These are phyloP conservation scores for Boletus coffeatus DNA, from an alignment of 1,284 basidiomycete genomes.

Conservation along the genomic window DNA sequence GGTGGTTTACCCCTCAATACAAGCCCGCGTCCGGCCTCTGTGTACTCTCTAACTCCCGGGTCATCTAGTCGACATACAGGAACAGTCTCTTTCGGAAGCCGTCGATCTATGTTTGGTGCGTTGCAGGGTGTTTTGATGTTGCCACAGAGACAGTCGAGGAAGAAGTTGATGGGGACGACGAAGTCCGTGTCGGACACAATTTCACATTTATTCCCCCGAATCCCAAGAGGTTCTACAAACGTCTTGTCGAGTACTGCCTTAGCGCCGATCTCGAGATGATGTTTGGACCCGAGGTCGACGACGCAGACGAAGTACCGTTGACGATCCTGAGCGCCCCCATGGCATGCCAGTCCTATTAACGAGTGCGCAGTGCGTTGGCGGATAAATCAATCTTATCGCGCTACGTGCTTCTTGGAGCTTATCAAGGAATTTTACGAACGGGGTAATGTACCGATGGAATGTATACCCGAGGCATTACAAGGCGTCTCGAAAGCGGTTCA, in stretches of 20 bases:
- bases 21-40: slow-evolving; percentile 47
- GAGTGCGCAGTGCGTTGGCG: slow-evolving; percentile 91
- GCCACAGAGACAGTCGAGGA: slow-evolving; percentile 38
- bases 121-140: slow-evolving; percentile 26
- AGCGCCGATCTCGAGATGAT: slow-evolving; percentile 86
- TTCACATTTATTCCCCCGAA: slow-evolving; percentile 92
- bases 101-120: slow-evolving; percentile 47
- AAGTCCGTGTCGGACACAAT: slow-evolving; percentile 61
- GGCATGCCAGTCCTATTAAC: slow-evolving; percentile 78
- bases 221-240: slow-evolving; percentile 79
- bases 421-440: slow-evolving; percentile 87
- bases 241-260: slow-evolving; percentile 82
- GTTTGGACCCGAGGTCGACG: slow-evolving; percentile 80
- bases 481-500: slow-evolving; percentile 65
- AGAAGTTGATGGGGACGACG: slow-evolving; percentile 56
- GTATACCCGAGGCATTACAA: slow-evolving; percentile 85
- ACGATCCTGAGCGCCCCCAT: slow-evolving; percentile 76
- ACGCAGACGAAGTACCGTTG: slow-evolving; percentile 94
- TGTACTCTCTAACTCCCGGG: slow-evolving; percentile 41
- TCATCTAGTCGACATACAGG: slow-evolving; percentile 40
- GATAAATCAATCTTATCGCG: slow-evolving; percentile 75
- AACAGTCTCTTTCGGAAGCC: slow-evolving; percentile 53
- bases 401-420: slow-evolving; percentile 80
- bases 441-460: slow-evolving; percentile 90
- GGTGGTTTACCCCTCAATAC: slow-evolving; percentile 37